These are phyloP conservation scores for Phaffia australis DNA, from an alignment of 768 basidiomycete genomes.

Conservation along the genomic window DNA sequence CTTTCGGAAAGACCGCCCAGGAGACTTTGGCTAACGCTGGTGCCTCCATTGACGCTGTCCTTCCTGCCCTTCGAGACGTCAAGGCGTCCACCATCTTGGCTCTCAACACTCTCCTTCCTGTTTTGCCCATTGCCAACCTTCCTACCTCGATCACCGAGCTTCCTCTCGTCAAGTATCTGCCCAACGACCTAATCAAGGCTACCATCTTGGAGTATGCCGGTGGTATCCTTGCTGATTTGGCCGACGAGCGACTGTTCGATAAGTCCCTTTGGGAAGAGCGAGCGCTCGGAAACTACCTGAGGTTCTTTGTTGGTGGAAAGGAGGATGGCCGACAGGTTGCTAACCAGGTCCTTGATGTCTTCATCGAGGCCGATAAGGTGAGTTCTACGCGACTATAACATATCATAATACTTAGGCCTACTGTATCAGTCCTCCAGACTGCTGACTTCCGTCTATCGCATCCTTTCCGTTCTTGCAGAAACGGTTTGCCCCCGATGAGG, in stretches of 20 bases:
- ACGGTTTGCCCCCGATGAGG: slow-evolving; percentile 40
- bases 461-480: neutral
- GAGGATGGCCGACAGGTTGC: slow-evolving; percentile 41
- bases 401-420: neutral
- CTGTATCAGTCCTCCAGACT: no score
- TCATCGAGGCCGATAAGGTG: slow-evolving; percentile 60
- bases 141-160: slow-evolving; percentile 41
- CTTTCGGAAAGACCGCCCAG: slow-evolving; percentile 76
- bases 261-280: slow-evolving; percentile 45
- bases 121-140: slow-evolving; percentile 45
- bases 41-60: slow-evolving; percentile 54
- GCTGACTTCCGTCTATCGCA: no score
- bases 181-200: slow-evolving; percentile 48
- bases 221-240: slow-evolving; percentile 64
- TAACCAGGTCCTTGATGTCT: slow-evolving; percentile 58
- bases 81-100: slow-evolving; percentile 52
- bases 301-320: slow-evolving; percentile 40
- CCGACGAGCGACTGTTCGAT: slow-evolving; percentile 46
- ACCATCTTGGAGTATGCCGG: slow-evolving; percentile 60
- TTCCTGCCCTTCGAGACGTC: slow-evolving; percentile 60
- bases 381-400: neutral
- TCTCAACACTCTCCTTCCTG: slow-evolving; percentile 49
- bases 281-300: slow-evolving; percentile 68
- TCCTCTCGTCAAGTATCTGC: slow-evolving; percentile 45
- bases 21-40: slow-evolving; percentile 71